Evolutionary conservation across 345 rosid genomes (phyloP), one percentile per base, ranked within the genome.

Genomic region (Arabidopsis arenosa): DNA sequence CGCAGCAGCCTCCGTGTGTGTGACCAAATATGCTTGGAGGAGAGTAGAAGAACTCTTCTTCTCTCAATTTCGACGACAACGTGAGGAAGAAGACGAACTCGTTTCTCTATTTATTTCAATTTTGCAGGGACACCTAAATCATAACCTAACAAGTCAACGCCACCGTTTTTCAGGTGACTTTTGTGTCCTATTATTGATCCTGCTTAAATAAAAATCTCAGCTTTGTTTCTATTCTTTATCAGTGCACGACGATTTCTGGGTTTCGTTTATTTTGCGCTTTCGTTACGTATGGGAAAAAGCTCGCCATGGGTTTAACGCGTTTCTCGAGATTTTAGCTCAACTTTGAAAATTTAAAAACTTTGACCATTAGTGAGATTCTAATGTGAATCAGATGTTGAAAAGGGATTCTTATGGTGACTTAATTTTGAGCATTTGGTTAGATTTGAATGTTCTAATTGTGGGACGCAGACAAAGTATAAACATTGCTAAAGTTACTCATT

Each of bases 1-100:
- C 26, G 72, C 73, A 57, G 72, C 66, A 57, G 72, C 72, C 78
- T 37, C 49, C 60, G 72, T 57, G 78, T 56, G 66, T 57, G 72
- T 45, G 66, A 35, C 14, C 58, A 66, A 36, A 71, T n/a, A 57
- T 74, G 78, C 49, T 74, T 66, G 73, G 78, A 74, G 73, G 78
- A 74, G 72, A 57, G 66, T 74, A 64, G 64, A 13, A 57, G 78
- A 57, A 74, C 2, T 33, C 26, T 59, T 59, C 73, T 66, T 74
- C 72, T 66, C 78, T 66, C 72, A 45, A n/a, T n/a, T 55, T 11
- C 41, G 48, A 55, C 21, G 32, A 30, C 56, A 32, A 41, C 57
- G 11, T 54, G 64, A 69, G 23, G 74, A 75, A 71, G 75, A 59
- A 40, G 67, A 75, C 74, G 32, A 49, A 2, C 43, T 41, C 43